Conservation (phyloP, 371 early-diverging fungal species). For the Fennellomyces sp. region DNA sequence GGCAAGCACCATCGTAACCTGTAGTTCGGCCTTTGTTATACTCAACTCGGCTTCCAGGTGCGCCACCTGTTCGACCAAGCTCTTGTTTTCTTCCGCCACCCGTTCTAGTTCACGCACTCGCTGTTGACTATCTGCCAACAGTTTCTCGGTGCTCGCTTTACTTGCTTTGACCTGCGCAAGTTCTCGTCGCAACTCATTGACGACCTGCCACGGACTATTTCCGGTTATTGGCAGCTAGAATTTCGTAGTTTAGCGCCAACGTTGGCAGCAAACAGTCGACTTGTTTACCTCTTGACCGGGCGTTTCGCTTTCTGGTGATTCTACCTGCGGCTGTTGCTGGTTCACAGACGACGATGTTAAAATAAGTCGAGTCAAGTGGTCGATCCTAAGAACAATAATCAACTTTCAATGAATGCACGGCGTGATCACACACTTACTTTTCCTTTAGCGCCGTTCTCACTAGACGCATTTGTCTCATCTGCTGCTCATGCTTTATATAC, state of each 20-base stretch:
- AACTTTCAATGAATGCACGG: neutral
- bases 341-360: constrained; percentile 69
- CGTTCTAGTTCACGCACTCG: constrained; percentile 21
- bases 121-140: constrained; percentile 12
- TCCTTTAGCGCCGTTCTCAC: constrained; percentile 81
- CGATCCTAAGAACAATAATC: constrained; percentile 25
- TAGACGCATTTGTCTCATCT: constrained; percentile 71
- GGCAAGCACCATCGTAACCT: constrained; percentile 23
- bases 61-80: constrained; percentile 33
- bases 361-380: constrained; percentile 82
- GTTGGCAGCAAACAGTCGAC: neutral
- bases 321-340: neutral
- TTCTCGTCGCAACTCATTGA: constrained; percentile 26
- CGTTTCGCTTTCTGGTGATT: neutral
- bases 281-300: neutral
- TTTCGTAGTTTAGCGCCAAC: neutral
- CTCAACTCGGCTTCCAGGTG: constrained; percentile 44
- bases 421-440: constrained; percentile 63
- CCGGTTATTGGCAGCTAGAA: neutral
- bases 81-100: constrained; percentile 22
- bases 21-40: constrained; percentile 37
- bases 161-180: constrained; percentile 13
- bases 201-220: constrained; percentile 27
- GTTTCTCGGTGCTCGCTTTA: constrained; percentile 17
- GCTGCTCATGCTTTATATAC: constrained; percentile 68